These are phyloP conservation scores for Candida railenensis DNA, from an alignment of 805 yeast species.

Conservation along the genomic window DNA sequence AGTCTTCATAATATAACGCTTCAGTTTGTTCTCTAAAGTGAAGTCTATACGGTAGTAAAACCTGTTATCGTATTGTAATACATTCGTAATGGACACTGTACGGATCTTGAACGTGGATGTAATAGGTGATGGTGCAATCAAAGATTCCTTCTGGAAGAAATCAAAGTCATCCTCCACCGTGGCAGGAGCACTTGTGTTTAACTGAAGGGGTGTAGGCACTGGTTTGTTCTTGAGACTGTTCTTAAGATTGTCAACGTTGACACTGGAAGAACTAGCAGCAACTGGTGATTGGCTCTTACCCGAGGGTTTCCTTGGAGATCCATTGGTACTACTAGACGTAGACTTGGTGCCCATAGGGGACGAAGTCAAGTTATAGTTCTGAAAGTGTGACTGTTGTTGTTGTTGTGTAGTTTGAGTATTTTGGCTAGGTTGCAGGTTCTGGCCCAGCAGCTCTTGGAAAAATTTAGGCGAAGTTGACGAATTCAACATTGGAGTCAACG, in stretches of 20 bases:
- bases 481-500: background rate
- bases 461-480: background rate
- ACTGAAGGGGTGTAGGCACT: background rate
- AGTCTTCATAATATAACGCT: slow-evolving; percentile 24
- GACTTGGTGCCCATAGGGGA: background rate
- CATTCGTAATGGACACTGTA: slow-evolving; percentile 21
- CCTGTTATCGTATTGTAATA: slow-evolving; percentile 22
- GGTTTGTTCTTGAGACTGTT: background rate
- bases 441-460: background rate
- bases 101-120: background rate
- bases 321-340: background rate
- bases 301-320: background rate
- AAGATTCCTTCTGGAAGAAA: slow-evolving; percentile 4
- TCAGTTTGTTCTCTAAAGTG: slow-evolving; percentile 16
- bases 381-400: background rate
- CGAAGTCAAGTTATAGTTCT: background rate
- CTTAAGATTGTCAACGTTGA: background rate
- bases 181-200: background rate
- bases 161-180: slow-evolving; percentile 3
- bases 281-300: background rate
- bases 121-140: background rate
- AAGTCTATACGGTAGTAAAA: slow-evolving; percentile 37
- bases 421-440: background rate
- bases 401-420: background rate
- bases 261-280: background rate